phyloP scores from a whole-genome alignment of 768 basidiomycete genomes.

The Chalciporus piperatus region DNA sequence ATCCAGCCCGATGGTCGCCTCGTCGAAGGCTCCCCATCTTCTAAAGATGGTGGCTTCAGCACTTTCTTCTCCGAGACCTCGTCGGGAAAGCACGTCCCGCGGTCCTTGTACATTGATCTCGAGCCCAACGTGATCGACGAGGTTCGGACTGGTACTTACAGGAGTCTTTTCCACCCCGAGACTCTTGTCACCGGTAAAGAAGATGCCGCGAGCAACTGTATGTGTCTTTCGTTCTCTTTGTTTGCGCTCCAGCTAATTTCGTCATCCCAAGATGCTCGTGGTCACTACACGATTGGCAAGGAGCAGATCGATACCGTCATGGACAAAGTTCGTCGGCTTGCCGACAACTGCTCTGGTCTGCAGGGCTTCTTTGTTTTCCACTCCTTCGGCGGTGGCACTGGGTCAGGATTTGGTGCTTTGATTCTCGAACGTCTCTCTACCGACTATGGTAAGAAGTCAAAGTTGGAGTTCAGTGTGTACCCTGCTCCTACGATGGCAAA shows the following conservation, averaged over 20 bases:
- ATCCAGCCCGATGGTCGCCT: slow-evolving; percentile 91
- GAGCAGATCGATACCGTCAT: slow-evolving; percentile 95
- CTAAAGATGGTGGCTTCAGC: slow-evolving; percentile 88
- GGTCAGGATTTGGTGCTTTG: slow-evolving; percentile 96
- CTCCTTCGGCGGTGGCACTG: slow-evolving; percentile 99
- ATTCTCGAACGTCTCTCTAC: slow-evolving; percentile 93
- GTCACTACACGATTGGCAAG: slow-evolving; percentile 98
- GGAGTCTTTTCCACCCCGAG: slow-evolving; percentile 98
- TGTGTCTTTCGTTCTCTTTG: slow-evolving; percentile 16
- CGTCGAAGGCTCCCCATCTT: slow-evolving; percentile 69
- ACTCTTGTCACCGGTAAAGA: slow-evolving; percentile 98
- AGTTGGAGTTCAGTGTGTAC: slow-evolving; percentile 97
- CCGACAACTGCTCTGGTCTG: slow-evolving; percentile 94
- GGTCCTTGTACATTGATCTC: slow-evolving; percentile 95
- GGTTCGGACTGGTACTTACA: slow-evolving; percentile 93
- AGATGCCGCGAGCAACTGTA: slow-evolving; percentile 99
- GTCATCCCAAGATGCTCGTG: slow-evolving; percentile 75
- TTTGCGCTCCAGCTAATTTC: not conserved
- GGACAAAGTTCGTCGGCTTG: slow-evolving; percentile 91
- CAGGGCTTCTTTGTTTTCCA: slow-evolving; percentile 99
- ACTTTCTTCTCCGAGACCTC: slow-evolving; percentile 99
- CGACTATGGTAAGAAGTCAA: slow-evolving; percentile 99
- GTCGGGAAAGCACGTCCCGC: slow-evolving; percentile 94
- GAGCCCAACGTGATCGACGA: slow-evolving; percentile 99
- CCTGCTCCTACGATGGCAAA: slow-evolving; percentile 90